A percentile compares a stretch with the other conserved stretches of the same genome.
Conservation (phyloP, 345 rosid species). For the Nasturtium officinale region DNA sequence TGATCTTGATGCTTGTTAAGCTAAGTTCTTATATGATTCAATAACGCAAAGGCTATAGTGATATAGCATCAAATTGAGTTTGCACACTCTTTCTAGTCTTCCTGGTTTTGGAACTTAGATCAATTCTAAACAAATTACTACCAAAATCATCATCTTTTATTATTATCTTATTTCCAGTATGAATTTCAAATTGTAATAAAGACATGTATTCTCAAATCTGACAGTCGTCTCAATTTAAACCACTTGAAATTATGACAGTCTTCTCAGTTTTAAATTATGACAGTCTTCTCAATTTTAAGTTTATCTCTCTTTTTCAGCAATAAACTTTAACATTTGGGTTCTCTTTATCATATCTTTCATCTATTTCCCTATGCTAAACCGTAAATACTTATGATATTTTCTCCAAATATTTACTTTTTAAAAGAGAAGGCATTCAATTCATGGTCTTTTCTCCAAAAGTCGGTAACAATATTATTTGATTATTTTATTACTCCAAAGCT, state of each 20-base stretch:
- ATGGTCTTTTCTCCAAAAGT: not conserved
- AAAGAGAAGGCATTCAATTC: not conserved
- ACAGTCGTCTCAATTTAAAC: too few relatives aligned
- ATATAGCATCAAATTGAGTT: slow-evolving; percentile 40
- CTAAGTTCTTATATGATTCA: slow-evolving; percentile 38
- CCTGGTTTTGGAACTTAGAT: slow-evolving; percentile 31
- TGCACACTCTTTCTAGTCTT: slow-evolving; percentile 29
- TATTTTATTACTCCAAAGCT: slow-evolving; percentile 1
- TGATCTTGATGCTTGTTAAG: slow-evolving; percentile 87
- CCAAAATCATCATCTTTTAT: not conserved
- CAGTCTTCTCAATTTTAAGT: not conserved
- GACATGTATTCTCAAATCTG: too few relatives aligned
- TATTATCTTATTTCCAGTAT: slow-evolving; percentile 15
- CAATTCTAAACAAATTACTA: slow-evolving; percentile 29
- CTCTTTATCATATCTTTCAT: not conserved
- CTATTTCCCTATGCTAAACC: not conserved
- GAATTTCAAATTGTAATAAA: slow-evolving; percentile 32
- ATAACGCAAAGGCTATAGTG: slow-evolving; percentile 50
- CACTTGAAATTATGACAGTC: too few relatives aligned
- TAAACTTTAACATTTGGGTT: not conserved
- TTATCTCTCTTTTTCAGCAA: not conserved
- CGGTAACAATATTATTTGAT: not conserved
- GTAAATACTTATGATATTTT: not conserved
- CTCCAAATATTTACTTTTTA: too few relatives aligned
- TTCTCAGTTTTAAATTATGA: too few relatives aligned